These are phyloP conservation scores for Litchi chinensis DNA, from an alignment of 345 rosid genomes.

Conservation along the genomic window DNA sequence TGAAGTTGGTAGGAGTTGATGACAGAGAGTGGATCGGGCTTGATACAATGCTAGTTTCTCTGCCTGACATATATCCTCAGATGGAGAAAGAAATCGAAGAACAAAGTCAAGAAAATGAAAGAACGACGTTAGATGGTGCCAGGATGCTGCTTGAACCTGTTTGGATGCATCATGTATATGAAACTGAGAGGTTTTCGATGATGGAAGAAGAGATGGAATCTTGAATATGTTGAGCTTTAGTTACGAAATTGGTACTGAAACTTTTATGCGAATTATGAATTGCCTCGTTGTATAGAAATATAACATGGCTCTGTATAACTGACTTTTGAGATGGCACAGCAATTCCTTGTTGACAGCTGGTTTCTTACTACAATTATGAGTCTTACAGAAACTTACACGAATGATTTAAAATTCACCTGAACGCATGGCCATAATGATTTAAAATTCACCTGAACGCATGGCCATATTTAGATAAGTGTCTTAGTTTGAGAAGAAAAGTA, in stretches of 20 bases:
- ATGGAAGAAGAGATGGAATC: slow-evolving; percentile 43
- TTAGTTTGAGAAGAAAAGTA: too few relatives aligned
- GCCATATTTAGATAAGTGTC: too few relatives aligned
- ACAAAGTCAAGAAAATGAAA: slow-evolving; percentile 40
- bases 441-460: too few relatives aligned
- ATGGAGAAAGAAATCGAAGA: slow-evolving; percentile 66
- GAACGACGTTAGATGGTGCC: slow-evolving; percentile 41
- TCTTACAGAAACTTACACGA: not conserved
- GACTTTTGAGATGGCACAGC: not conserved
- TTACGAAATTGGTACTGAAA: not conserved
- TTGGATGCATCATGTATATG: slow-evolving; percentile 83
- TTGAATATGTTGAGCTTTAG: slow-evolving; percentile 3
- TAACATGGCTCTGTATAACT: not conserved
- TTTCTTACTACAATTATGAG: too few relatives aligned
- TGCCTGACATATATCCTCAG: slow-evolving; percentile 62
- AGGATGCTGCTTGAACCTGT: slow-evolving; percentile 75
- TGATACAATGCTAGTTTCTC: slow-evolving; percentile 62
- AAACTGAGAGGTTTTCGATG: slow-evolving; percentile 64
- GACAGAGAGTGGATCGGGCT: slow-evolving; percentile 71
- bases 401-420: too few relatives aligned
- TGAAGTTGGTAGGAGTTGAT: slow-evolving; percentile 55
- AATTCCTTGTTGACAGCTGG: not conserved
- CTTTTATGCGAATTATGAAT: not conserved
- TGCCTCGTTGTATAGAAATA: not conserved
- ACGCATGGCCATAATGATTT: too few relatives aligned